Percentiles rank a stretch among this genome's conserved stretches.
Conservation (phyloP, 192 early-diverging fungal genomes). For the Coemansia sp. region DNA sequence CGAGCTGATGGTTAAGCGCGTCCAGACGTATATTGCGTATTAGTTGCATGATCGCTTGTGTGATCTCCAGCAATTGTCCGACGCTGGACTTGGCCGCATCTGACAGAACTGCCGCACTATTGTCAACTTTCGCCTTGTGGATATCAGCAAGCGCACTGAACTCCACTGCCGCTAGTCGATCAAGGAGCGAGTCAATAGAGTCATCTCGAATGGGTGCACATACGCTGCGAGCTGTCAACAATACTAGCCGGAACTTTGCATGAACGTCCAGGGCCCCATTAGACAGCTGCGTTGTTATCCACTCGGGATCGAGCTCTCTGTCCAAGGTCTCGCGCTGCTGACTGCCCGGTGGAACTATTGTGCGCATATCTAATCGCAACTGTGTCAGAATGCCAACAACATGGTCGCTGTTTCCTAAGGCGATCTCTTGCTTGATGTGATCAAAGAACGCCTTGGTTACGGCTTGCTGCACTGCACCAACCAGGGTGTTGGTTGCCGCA, state of each 20-base stretch:
- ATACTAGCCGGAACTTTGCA: constrained; percentile 15
- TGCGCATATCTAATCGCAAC: constrained; percentile 29
- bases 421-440: constrained; percentile 21
- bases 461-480: constrained; percentile 26
- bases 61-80: constrained; percentile 15
- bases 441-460: constrained; percentile 30
- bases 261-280: constrained; percentile 27
- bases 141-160: neutral
- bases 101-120: neutral
- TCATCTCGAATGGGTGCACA: constrained; percentile 43
- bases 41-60: constrained; percentile 21
- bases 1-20: constrained; percentile 44
- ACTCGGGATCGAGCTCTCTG: constrained; percentile 36
- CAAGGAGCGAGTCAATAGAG: constrained; percentile 5
- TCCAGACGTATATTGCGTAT: constrained; percentile 36
- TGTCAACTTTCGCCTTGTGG: neutral
- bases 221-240: constrained; percentile 23
- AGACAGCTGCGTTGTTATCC: constrained; percentile 20
- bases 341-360: constrained; percentile 24
- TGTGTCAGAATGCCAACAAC: constrained; percentile 22
- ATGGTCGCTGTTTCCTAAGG: constrained; percentile 21
- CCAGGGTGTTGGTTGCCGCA: constrained; percentile 14
- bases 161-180: constrained; percentile 7
- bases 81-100: constrained; percentile 5
- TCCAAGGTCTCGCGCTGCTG: constrained; percentile 17